Percentiles rank a stretch among this genome's conserved stretches.
These are phyloP conservation scores for Austroboletus novae-zelandiae DNA, from an alignment of 1,284 basidiomycete species.

Conservation along the genomic window DNA sequence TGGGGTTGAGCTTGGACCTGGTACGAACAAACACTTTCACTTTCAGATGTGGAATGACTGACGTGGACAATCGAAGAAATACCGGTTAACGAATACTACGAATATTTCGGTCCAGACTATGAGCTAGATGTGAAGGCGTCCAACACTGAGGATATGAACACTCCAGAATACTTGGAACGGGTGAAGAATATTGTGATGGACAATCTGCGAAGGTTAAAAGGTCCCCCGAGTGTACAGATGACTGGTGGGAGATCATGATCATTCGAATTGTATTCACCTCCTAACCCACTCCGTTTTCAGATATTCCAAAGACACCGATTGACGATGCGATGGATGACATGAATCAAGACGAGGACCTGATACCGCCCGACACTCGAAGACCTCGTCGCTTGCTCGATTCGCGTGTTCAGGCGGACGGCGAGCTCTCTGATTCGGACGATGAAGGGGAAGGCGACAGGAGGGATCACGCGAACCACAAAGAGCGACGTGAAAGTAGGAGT, in stretches of 20 bases:
- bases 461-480: conserved; percentile 59
- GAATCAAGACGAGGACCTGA: conserved; percentile 78
- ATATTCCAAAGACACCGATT: conserved; percentile 75
- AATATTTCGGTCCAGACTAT: conserved; percentile 98
- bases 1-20: conserved; percentile 86
- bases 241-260: conserved; percentile 48
- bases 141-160: conserved; percentile 97
- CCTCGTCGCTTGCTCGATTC: conserved; percentile 72
- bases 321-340: conserved; percentile 78
- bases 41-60: conserved; percentile 1
- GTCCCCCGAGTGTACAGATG: conserved; percentile 90
- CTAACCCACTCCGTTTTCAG: conserved; percentile 37
- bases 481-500: conserved; percentile 43
- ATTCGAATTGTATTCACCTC: not conserved
- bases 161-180: conserved; percentile 89
- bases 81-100: conserved; percentile 97
- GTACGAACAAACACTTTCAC: conserved; percentile 42
- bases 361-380: conserved; percentile 71
- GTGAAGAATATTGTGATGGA: conserved; percentile 92
- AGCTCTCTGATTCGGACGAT: conserved; percentile 83
- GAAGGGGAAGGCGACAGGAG: conserved; percentile 80
- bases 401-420: conserved; percentile 73
- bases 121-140: conserved; percentile 95
- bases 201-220: conserved; percentile 79
- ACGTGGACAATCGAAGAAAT: conserved; percentile 61